Base-by-base conservation (phyloP, 2,329 filamentous ascomycete genomes). In the Blumeria hordei region DNA sequence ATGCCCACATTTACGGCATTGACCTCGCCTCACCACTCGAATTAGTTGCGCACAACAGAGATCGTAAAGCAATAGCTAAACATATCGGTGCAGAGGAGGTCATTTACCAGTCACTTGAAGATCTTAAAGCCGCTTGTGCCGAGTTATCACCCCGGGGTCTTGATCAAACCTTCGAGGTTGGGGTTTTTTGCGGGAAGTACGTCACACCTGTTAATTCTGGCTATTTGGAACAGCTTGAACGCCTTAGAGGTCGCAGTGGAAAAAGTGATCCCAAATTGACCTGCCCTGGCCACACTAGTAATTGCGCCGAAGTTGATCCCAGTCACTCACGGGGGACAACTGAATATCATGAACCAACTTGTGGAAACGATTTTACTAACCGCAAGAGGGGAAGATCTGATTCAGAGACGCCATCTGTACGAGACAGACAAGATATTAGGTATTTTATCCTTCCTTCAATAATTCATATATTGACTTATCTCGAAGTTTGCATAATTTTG, bases 121-220 rank as follows among this genome's bases (percentile, higher is more conserved):
- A 93, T 62, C 72, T 96, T n/a, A 81, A 83, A 64, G 78, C 74
- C 34, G 80, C 88, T 0, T 95, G 88, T 64, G 75, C 80, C 1
- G 80, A 87, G 60, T 75, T 85, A 3, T 80, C 78, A 58, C 74
- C 79, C 53, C 70, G 75, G 55, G 69, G 75, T 58, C 66, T 76
- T 62, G 72, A 72, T 8, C 71, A 76, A 59, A 72, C 81, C 55
- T 95, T 95, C 60, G 90, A 96, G 65, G 80, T 93, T 2, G 88
- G 90, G 55, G 88, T 95, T 8, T 95, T 96, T 70, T 87, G 81
- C 64, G 90, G 90, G 49, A 78, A 80, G 59, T 95, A 95, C 67
- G 74, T 85, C 58, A 95, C 90, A 0, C 78, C 79, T 0, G 83
- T 95, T 1, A 77, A 82, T 1, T 75, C 80, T 6, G 80, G 76